A percentile compares a stretch with the other conserved stretches of the same genome.
Conservation (phyloP, 139 green algal species). For the Chlamydomonas schloesseri region DNA sequence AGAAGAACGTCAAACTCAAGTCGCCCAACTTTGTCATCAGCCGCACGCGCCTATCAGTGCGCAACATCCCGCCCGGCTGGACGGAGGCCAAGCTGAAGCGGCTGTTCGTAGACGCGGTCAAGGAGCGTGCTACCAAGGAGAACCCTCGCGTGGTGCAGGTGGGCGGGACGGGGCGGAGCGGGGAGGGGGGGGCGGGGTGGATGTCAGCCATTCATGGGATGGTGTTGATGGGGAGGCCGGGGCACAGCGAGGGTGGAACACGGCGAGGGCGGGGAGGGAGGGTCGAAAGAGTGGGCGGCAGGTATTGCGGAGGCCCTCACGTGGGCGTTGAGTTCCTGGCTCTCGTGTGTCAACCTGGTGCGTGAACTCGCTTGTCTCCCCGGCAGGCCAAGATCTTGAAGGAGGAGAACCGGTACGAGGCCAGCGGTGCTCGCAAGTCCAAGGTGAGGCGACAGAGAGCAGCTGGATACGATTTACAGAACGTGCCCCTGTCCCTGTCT, state of each 20-base stretch:
- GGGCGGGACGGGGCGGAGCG: not conserved
- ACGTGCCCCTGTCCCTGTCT: no score
- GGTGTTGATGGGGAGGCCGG: no score
- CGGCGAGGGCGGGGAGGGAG: no score
- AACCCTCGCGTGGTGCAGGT: slow-evolving; percentile 79
- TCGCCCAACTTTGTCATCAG: slow-evolving; percentile 95
- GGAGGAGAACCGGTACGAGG: slow-evolving; percentile 67
- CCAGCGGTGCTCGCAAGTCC: slow-evolving; percentile 44
- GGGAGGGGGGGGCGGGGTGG: no score
- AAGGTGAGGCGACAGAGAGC: no score
- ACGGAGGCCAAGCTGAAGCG: slow-evolving; percentile 69
- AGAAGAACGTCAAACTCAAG: slow-evolving; percentile 88
- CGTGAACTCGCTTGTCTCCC: not conserved
- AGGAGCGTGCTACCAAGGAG: slow-evolving; percentile 84
- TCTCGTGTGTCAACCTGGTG: no score
- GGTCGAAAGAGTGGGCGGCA: no score
- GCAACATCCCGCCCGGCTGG: slow-evolving; percentile 86
- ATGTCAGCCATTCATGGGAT: not conserved
- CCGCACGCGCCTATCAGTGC: slow-evolving; percentile 82
- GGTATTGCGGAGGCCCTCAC: no score
- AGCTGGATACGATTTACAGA: no score
- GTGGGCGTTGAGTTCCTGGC: no score
- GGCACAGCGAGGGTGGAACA: no score
- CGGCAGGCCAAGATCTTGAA: slow-evolving; percentile 88
- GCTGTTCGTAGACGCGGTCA: slow-evolving; percentile 72